phyloP scores from a whole-genome alignment of 139 green algal genomes.

The Asterochloris erici region DNA sequence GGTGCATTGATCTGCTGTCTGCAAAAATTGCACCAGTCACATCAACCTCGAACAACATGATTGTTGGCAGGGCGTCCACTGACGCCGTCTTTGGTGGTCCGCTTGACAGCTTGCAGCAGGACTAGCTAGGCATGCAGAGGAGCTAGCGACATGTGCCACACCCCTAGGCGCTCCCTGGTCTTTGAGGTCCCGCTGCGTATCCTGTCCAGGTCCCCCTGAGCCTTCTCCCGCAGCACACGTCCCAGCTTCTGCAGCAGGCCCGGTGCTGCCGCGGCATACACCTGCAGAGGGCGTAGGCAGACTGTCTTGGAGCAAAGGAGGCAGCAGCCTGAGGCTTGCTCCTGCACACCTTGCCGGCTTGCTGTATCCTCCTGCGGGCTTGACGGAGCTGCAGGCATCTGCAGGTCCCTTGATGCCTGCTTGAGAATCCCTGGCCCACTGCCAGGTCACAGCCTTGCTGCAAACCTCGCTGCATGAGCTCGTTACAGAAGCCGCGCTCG shows the following conservation, averaged over 20 bases:
- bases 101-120: background rate
- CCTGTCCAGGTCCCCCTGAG: conserved; percentile 74
- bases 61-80: background rate
- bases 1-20: background rate
- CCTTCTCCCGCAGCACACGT: conserved; percentile 91
- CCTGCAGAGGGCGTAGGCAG: background rate
- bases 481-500: no score
- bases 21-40: background rate
- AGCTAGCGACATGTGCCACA: conserved; percentile 24
- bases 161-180: conserved; percentile 84
- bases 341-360: background rate
- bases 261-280: conserved; percentile 4
- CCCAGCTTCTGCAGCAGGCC: conserved; percentile 65
- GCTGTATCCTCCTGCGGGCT: no score
- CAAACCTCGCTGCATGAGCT: no score
- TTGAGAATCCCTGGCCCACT: background rate
- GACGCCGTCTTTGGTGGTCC: no score
- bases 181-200: conserved; percentile 90
- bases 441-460: background rate
- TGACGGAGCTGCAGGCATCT: background rate
- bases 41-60: background rate
- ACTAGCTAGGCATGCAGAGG: background rate
- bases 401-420: background rate
- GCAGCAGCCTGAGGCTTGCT: background rate
- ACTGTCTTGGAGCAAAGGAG: background rate